Percentiles rank a stretch among this genome's conserved stretches.
Evolutionary conservation across 2,329 filamentous ascomycete genomes (phyloP).

Genomic region (Aspergillus sp.): DNA sequence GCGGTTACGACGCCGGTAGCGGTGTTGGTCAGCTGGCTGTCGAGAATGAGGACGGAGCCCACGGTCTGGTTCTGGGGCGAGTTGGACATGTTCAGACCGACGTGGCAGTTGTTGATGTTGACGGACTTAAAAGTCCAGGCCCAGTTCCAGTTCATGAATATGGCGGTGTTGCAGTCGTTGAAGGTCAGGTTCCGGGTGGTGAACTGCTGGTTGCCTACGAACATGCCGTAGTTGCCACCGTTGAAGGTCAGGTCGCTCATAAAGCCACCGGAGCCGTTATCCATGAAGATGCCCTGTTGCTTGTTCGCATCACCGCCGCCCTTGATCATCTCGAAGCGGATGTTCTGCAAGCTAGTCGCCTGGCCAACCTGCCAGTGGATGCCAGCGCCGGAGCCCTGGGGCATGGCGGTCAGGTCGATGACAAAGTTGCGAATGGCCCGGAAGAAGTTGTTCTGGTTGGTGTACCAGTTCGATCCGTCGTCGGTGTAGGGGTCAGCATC

Average conservation of each 20-base stretch:
- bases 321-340: constrained; percentile 73
- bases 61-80: constrained; percentile 67
- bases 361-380: constrained; percentile 88
- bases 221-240: constrained; percentile 73
- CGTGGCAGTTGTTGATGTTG: constrained; percentile 68
- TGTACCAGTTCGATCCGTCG: constrained; percentile 69
- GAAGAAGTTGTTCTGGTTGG: constrained; percentile 82
- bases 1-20: constrained; percentile 73
- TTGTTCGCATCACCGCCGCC: constrained; percentile 63
- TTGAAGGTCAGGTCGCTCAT: constrained; percentile 82
- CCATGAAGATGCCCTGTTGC: constrained; percentile 78
- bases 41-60: constrained; percentile 78
- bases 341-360: constrained; percentile 76
- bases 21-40: constrained; percentile 75
- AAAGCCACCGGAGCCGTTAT: constrained; percentile 80
- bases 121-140: constrained; percentile 76
- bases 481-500: constrained; percentile 80
- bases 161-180: constrained; percentile 75
- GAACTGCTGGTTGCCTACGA: constrained; percentile 84
- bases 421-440: constrained; percentile 78
- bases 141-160: constrained; percentile 94
- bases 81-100: constrained; percentile 76
- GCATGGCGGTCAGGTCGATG: constrained; percentile 70
- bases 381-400: constrained; percentile 60
- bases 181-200: constrained; percentile 80